Percentiles rank a stretch among this genome's conserved stretches.
phyloP scores from a whole-genome alignment of 2,329 filamentous ascomycete genomes.

The Hymenoscyphus albidus region DNA sequence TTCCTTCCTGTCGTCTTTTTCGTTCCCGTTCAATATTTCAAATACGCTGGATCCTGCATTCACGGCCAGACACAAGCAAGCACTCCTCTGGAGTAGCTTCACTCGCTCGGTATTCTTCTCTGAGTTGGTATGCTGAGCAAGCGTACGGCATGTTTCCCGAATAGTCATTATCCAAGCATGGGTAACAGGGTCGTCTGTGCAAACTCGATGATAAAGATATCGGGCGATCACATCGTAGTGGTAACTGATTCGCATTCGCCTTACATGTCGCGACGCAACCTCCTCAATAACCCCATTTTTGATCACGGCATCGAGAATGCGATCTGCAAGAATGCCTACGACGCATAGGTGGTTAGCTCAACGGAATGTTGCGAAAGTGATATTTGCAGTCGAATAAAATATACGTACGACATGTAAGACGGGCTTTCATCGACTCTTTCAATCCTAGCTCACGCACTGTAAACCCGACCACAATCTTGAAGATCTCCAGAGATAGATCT shows the following conservation, averaged over 20 bases:
- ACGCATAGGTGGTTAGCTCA: not conserved
- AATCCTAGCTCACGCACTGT: not conserved
- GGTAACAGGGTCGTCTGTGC: not conserved
- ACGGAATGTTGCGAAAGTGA: too few relatives aligned
- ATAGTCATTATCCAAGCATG: slow-evolving; percentile 1
- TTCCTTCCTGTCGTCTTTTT: not conserved
- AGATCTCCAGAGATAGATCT: slow-evolving; percentile 5
- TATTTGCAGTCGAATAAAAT: too few relatives aligned
- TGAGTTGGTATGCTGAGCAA: not conserved
- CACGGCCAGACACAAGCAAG: slow-evolving; percentile 3
- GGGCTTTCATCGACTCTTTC: slow-evolving; percentile 2
- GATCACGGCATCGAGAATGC: slow-evolving; percentile 1
- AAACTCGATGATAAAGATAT: slow-evolving; percentile 2
- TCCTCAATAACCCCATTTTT: not conserved
- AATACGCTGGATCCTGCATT: not conserved
- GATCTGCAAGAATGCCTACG: not conserved
- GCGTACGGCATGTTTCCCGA: not conserved
- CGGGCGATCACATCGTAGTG: slow-evolving; percentile 3
- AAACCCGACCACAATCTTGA: not conserved
- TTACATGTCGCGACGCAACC: not conserved
- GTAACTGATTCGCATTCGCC: not conserved
- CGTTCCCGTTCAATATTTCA: not conserved
- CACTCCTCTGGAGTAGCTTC: not conserved
- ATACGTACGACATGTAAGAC: slow-evolving; percentile 1
- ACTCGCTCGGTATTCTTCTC: not conserved